These are phyloP conservation scores for Vitellaria paradoxa DNA, from an alignment of 179 eudicot genomes.

Conservation along the genomic window DNA sequence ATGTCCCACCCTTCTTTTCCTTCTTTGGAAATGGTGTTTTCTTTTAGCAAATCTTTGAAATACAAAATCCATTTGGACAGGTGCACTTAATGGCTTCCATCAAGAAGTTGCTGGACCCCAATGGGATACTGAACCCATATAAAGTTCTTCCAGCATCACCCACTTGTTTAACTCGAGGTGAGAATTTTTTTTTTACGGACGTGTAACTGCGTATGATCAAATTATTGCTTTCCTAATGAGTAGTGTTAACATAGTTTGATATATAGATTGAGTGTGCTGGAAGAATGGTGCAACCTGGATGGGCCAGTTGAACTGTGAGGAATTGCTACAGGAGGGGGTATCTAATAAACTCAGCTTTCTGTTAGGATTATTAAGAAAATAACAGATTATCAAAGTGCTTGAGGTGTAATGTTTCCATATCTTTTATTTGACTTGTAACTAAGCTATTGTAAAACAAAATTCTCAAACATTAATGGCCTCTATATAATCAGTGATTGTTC, in stretches of 20 bases:
- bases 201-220: not conserved
- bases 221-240: not conserved
- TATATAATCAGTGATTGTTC: too few species aligned
- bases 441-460: not conserved
- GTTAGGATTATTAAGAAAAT: not conserved
- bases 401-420: not conserved
- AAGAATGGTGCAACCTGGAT: not conserved
- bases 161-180: conserved; percentile 19
- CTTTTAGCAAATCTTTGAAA: not conserved
- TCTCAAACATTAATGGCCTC: not conserved
- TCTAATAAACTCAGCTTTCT: not conserved
- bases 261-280: not conserved
- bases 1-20: not conserved
- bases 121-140: conserved; percentile 84
- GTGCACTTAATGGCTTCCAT: conserved; percentile 81
- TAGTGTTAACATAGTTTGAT: not conserved
- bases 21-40: not conserved
- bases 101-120: conserved; percentile 85
- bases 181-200: not conserved
- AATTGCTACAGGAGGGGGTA: not conserved
- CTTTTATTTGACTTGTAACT: not conserved
- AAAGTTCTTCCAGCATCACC: conserved; percentile 78
- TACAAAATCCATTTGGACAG: conserved; percentile 31
- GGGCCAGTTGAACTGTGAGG: not conserved
- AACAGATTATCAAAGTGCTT: not conserved